Conservation (phyloP, 176 grass and related monocot genomes). For the Cenchrus americanus region DNA sequence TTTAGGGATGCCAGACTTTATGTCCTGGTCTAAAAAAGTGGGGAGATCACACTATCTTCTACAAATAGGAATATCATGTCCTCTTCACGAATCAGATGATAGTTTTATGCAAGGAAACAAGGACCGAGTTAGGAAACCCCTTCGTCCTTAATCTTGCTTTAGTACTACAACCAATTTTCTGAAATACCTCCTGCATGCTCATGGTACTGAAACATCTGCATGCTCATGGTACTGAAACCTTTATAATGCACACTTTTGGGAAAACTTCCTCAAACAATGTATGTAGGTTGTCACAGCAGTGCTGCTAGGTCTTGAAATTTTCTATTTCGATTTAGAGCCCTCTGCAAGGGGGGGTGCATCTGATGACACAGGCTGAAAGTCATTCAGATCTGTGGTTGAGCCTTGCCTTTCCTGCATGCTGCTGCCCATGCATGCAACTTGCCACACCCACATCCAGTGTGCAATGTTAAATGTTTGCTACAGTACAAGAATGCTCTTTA, state of each 20-base stretch:
- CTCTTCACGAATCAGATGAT: background rate
- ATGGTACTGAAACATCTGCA: background rate
- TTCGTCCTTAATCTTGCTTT: background rate
- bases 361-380: background rate
- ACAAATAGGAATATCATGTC: background rate
- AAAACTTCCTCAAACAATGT: conserved; percentile 12
- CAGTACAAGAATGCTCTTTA: background rate
- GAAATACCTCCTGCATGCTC: background rate
- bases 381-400: conserved; percentile 32
- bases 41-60: background rate
- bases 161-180: background rate
- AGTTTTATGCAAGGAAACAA: conserved; percentile 34
- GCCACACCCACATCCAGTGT: background rate
- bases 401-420: conserved; percentile 3
- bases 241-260: conserved; percentile 2
- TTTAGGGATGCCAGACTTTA: background rate
- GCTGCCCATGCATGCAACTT: conserved; percentile 41
- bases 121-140: background rate
- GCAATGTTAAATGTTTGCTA: background rate
- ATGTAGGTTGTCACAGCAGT: background rate
- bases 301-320: background rate
- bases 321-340: background rate
- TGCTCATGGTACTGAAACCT: background rate
- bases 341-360: conserved; percentile 39
- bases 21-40: conserved; percentile 8